phyloP scores from a whole-genome alignment of 257 asterid genomes.

The Solanum corneliomulleri region DNA sequence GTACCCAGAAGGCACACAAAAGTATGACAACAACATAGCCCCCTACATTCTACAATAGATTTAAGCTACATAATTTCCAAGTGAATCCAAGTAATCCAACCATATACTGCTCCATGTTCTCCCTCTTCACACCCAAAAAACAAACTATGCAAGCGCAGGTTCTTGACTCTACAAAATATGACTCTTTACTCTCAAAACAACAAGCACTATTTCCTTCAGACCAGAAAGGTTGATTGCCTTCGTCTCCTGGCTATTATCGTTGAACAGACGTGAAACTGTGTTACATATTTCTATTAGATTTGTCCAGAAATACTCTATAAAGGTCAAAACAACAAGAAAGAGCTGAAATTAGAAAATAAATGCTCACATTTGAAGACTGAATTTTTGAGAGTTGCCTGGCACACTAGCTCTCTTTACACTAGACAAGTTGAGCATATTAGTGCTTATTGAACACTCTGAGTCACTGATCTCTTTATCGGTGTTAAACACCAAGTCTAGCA shows the following conservation, averaged over 20 bases:
- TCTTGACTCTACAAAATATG: neutral
- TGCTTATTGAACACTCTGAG: neutral
- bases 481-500: neutral
- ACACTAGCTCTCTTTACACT: neutral
- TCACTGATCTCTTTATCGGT: neutral
- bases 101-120: neutral
- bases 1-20: neutral
- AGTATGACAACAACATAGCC: neutral
- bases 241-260: neutral
- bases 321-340: neutral
- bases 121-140: neutral
- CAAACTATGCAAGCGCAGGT: neutral
- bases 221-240: neutral
- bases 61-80: neutral
- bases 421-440: neutral
- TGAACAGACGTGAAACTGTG: neutral
- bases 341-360: neutral
- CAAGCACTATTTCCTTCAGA: neutral
- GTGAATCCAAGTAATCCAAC: neutral
- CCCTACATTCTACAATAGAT: neutral
- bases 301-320: neutral
- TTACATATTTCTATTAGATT: neutral
- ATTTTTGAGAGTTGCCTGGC: neutral
- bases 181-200: neutral
- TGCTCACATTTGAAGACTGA: neutral